These are phyloP conservation scores for Cutaneotrichosporon cyanovorans DNA, from an alignment of 1,284 basidiomycete genomes.

Conservation along the genomic window DNA sequence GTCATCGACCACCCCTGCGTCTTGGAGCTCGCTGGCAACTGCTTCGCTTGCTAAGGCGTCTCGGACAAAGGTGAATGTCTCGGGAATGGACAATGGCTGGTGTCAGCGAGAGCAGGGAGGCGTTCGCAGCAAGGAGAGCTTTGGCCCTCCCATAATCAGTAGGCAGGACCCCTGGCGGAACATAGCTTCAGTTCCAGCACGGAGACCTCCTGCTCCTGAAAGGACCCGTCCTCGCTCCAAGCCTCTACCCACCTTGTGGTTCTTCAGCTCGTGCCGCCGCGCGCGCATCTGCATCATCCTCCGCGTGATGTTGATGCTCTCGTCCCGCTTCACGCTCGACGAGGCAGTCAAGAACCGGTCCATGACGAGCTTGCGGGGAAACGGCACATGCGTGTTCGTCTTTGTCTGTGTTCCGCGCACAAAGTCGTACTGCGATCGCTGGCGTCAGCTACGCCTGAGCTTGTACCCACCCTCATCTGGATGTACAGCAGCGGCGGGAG, in stretches of 20 bases:
- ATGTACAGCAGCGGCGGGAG: conserved; percentile 88
- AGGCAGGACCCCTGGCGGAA: no score
- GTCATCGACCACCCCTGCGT: conserved; percentile 47
- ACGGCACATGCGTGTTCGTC: conserved; percentile 89
- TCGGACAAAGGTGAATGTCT: conserved; percentile 27
- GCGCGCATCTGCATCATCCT: conserved; percentile 60
- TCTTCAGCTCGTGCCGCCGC: conserved; percentile 58
- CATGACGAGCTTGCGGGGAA: conserved; percentile 77
- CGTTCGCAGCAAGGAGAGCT: no score
- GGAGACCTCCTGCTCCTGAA: no score
- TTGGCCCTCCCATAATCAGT: no score
- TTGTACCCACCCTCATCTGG: conserved; percentile 68
- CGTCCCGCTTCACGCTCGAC: conserved; percentile 60
- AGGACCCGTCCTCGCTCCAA: no score
- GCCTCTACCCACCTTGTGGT: conserved; percentile 52
- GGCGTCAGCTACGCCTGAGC: conserved; percentile 1
- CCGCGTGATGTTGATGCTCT: conserved; percentile 61
- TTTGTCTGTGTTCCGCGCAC: conserved; percentile 67
- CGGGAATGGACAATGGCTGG: conserved; percentile 32
- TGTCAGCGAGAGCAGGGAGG: conserved; percentile 2
- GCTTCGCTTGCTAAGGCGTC: conserved; percentile 30
- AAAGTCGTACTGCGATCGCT: conserved; percentile 93
- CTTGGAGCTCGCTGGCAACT: conserved; percentile 24
- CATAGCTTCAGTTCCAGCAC: no score
- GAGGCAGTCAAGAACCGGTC: conserved; percentile 82